Evolutionary conservation across 2,329 filamentous ascomycete genomes (phyloP), one percentile per base, ranked within the genome.

Genomic region (Phialocephala subalpina): DNA sequence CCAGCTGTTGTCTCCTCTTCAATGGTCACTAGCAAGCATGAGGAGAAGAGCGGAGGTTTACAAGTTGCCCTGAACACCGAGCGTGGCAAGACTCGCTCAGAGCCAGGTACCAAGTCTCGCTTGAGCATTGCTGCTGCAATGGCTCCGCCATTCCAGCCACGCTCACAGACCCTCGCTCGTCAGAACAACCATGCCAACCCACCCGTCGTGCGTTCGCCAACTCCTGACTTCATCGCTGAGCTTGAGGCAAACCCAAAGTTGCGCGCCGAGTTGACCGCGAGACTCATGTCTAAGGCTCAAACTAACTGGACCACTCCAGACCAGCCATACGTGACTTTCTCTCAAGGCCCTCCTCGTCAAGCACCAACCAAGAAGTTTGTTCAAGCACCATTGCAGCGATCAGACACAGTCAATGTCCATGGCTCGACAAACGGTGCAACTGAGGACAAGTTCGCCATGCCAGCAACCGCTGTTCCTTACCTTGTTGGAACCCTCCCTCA

Each of bases 401-500:
- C 68, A 12, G 67, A 65, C 12, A 71, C 70, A 0, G 69, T 70
- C 40, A 66, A 72, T 65, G 67, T 70, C 45, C 66, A 72, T 65
- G 67, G 57, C 27, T 60, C 62, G 3, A 53, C 49, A 4, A n/a
- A 35, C 8, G 11, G 27, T 14, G 20, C 40, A 12, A 18, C 22
- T 25, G 16, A 45, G 55, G 9, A 22, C 22, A 27, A 63, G 64
- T 29, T 47, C 36, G n/a, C 25, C 25, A 53, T 40, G 29, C 59
- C 36, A 38, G 38, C 49, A 38, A 52, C 66, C 22, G 40, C 66
- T 36, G 60, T 70, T 3, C 87, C 87, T 0, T 89, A 90, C 70
- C 81, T 90, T 20, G 77, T 88, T 58, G 87, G 87, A 36, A 79
- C 77, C 36, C 78, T 86, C 22, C 84, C 84, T 29, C 74, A 76